A percentile compares a stretch with the other conserved stretches of the same genome.
Evolutionary conservation across 1,284 basidiomycete genomes (phyloP).

Genomic region (Boletus hoseneyae): DNA sequence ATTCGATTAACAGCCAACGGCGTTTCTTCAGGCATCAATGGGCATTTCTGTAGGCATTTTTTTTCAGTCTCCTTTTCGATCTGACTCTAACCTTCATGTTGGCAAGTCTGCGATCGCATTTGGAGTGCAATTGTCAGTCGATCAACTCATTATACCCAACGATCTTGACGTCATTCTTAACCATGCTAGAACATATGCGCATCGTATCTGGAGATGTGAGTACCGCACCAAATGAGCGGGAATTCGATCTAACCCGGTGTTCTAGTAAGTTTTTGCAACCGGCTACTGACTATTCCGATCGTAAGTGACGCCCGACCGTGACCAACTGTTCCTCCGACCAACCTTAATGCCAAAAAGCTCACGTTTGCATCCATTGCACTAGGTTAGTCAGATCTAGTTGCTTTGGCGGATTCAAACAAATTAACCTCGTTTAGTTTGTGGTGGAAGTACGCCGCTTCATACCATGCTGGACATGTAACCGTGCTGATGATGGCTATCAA

Average conservation of each 20-base stretch:
- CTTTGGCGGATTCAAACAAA: no score
- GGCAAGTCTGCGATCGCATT: slow-evolving; percentile 31
- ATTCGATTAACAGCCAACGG: no score
- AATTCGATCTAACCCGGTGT: not conserved
- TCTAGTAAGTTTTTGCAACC: slow-evolving; percentile 29
- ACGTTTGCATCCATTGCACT: slow-evolving; percentile 25
- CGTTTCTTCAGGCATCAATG: slow-evolving; percentile 26
- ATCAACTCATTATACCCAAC: not conserved
- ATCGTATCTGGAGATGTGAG: slow-evolving; percentile 35
- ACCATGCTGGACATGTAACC: not conserved
- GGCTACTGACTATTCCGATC: slow-evolving; percentile 26
- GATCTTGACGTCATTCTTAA: slow-evolving; percentile 4
- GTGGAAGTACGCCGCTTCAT: slow-evolving; percentile 24
- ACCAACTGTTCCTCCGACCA: not conserved
- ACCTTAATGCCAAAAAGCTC: no score
- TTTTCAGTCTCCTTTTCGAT: not conserved
- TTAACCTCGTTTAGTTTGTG: slow-evolving; percentile 15
- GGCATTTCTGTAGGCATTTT: slow-evolving; percentile 25
- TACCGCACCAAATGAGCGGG: not conserved
- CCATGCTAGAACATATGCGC: slow-evolving; percentile 27
- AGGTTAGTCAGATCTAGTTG: slow-evolving; percentile 16
- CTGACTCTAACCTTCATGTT: not conserved
- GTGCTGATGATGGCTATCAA: slow-evolving; percentile 8
- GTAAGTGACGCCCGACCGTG: slow-evolving; percentile 19
- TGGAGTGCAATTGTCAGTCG: slow-evolving; percentile 30